Base-by-base conservation (phyloP, 345 rosid species). In the Heritiera littoralis region DNA sequence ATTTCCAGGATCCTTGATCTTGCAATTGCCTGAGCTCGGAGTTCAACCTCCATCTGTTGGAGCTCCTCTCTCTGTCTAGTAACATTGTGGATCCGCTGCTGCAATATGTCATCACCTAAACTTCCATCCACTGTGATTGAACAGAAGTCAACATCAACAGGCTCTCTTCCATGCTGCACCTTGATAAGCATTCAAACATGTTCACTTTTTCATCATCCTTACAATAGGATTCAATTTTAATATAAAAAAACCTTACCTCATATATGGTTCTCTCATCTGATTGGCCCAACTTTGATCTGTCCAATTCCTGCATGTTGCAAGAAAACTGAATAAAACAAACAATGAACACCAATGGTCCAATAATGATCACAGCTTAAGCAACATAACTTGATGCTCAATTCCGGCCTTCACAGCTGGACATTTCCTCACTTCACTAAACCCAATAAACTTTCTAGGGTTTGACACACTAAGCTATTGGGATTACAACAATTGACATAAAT, bases 121-220 rank as follows among this genome's bases (percentile, higher is more conserved):
- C 70, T 83, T 63, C 88, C 90, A 82, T 95, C 93, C 56, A 87
- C 82, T 4, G 83, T 85, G 51, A 89, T 80, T 0, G 96, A 89
- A 82, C 89, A 88, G 78, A 86, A 91, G 86, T 86, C 90, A 79
- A 89, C 84, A 75, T 89, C 90, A 75, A 80, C 89, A 4, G 84
- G 87, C 81, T 89, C 94, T 66, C 93, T 93, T 79, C 92, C 95
- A 83, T 90, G 92, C 99, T 94, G 92, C 89, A 90, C 85, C 82
- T 85, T 84, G 81, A 84, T 59, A 77, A 88, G 87, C 63, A 80
- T 73, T 60, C 79, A 85, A 79, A 71, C 48, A 86, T 79, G 74
- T 54, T 81, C 81, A 80, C 77, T 75, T 51, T 51, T 51, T 41
- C 43, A 11, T 61, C 35, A 5, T 45, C 23, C 30, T 35, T 15